Evolutionary conservation across 768 basidiomycete species (phyloP).

Genomic region (Boletus bicolor): DNA sequence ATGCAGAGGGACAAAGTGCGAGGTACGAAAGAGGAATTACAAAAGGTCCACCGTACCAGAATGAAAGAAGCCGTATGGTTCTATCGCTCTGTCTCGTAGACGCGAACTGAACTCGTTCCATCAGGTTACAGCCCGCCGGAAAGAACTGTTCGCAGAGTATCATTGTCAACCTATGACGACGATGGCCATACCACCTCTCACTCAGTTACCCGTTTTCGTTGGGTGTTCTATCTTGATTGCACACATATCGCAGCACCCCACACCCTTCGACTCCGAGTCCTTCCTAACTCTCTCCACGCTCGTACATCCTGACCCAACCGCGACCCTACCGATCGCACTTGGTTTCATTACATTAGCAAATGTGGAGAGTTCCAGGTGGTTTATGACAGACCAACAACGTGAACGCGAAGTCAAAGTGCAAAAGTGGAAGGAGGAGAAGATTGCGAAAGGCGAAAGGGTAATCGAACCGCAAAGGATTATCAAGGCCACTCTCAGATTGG

Average conservation of each 20-base stretch:
- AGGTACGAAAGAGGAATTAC: slow-evolving; percentile 52
- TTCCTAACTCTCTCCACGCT: slow-evolving; percentile 73
- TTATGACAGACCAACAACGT: slow-evolving; percentile 56
- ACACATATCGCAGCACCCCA: slow-evolving; percentile 53
- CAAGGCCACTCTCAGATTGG: slow-evolving; percentile 50
- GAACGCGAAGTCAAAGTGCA: slow-evolving; percentile 48
- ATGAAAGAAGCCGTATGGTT: slow-evolving; percentile 44
- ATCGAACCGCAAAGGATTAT: slow-evolving; percentile 48
- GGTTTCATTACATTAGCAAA: slow-evolving; percentile 77
- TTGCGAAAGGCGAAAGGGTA: slow-evolving; percentile 42
- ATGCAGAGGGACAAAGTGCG: slow-evolving; percentile 57
- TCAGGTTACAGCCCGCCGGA: slow-evolving; percentile 53
- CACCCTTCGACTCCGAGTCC: slow-evolving; percentile 71
- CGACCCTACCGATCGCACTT: slow-evolving; percentile 63
- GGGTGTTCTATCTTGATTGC: slow-evolving; percentile 58
- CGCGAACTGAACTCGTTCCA: slow-evolving; percentile 2
- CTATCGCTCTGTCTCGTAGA: background rate
- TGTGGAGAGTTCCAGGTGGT: slow-evolving; percentile 74
- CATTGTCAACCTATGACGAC: slow-evolving; percentile 56
- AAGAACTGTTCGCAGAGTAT: slow-evolving; percentile 58
- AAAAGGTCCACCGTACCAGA: slow-evolving; percentile 46
- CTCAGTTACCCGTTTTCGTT: slow-evolving; percentile 73
- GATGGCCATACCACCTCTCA: slow-evolving; percentile 56
- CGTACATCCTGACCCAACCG: slow-evolving; percentile 68
- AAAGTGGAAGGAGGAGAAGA: slow-evolving; percentile 43